These are phyloP conservation scores for Gloeostereum incarnatum DNA, from an alignment of 768 basidiomycete genomes.

Conservation along the genomic window DNA sequence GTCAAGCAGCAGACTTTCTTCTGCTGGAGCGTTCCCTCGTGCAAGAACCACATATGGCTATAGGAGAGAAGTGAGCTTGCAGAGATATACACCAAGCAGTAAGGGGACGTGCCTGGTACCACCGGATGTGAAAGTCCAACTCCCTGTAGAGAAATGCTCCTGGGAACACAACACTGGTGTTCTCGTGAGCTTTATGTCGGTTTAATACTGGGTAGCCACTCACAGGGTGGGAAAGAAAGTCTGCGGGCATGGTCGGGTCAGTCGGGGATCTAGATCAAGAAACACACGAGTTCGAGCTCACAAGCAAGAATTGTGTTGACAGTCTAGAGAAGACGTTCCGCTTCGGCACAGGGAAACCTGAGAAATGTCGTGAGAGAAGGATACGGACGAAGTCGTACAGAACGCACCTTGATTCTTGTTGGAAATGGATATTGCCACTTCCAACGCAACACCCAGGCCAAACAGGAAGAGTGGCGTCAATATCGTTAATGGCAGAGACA, in stretches of 20 bases:
- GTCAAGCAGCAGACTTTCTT: constrained; percentile 55
- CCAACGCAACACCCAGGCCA: constrained; percentile 34
- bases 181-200: background rate
- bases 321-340: constrained; percentile 39
- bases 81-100: too few species aligned
- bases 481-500: constrained; percentile 24
- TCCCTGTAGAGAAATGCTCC: constrained; percentile 38
- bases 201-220: constrained; percentile 5
- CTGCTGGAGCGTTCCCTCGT: constrained; percentile 40
- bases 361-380: background rate
- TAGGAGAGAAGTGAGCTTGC: background rate
- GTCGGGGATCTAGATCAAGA: background rate
- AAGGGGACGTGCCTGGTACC: constrained; percentile 44
- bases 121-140: constrained; percentile 44
- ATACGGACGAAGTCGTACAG: background rate
- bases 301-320: constrained; percentile 34
- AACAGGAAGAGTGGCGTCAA: constrained; percentile 34
- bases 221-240: constrained; percentile 50
- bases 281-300: constrained; percentile 20
- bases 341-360: constrained; percentile 45
- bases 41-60: constrained; percentile 58
- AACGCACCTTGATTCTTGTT: constrained; percentile 29
- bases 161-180: constrained; percentile 35
- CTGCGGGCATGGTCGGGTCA: too few species aligned
- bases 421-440: constrained; percentile 35